Evolutionary conservation across 176 grass and related monocot genomes (phyloP), one percentile per base, ranked within the genome.

Genomic region (Typha latifolia): DNA sequence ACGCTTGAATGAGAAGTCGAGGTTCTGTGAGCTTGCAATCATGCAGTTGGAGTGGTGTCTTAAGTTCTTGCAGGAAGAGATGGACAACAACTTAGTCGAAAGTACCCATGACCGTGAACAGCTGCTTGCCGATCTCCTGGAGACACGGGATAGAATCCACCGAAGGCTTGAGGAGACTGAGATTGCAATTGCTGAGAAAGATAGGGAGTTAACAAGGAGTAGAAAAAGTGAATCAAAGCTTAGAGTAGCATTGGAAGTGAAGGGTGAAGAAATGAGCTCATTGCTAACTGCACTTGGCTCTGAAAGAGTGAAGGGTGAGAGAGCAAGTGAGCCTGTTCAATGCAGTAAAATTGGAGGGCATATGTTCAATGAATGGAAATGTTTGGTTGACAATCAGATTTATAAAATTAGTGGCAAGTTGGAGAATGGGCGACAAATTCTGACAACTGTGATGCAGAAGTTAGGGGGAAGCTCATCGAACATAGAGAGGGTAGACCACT

Each of bases 41-140:
- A 79, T 91, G 74, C 80, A 82, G 71, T 76, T 91, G 23, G 89
- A 91, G 69, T 87, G 84, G 72, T 73, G 74, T 71, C 43, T 87
- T 21, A 86, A 83, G 74, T 81, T 76, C 62, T 64, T 84, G 50
- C 84, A 70, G 2, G 74, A 83, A 19, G 77, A 84, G 71, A 83
- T 66, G 57, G 78, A 82, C 26, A 31, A 47, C 26, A 65, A 13
- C 13, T 23, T 32, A 37, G 70, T 7, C 3, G 79, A 26, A n/a
- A 21, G 23, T 21, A 21, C 31, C 7, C 15, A 34, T 23, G 83
- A 90, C 47, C 75, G 64, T 24, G 74, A 84, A 57, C 51, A 73
- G 49, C 63, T 75, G 47, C 78, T 91, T 6, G 48, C 47, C 12
- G 78, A 81, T 62, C 47, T 91, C 32, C 70, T 79, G 27, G 74